Evolutionary conservation across 306 rosid species (phyloP).

Genomic region (Ceratonia siliqua): DNA sequence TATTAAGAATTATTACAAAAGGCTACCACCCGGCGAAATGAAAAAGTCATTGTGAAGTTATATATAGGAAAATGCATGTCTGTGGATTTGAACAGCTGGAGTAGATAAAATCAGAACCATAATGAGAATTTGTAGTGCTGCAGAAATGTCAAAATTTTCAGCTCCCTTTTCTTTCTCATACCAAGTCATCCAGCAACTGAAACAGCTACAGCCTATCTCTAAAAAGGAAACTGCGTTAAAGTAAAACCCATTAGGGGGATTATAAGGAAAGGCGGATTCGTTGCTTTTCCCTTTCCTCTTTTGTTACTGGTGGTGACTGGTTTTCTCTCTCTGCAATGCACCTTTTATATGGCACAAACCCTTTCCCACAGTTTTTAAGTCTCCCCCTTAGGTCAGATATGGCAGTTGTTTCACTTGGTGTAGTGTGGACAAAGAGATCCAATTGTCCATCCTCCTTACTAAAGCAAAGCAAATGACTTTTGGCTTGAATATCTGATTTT

Average conservation of each 20-base stretch:
- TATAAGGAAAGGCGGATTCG: slow-evolving; percentile 58
- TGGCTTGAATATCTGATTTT: slow-evolving; percentile 34
- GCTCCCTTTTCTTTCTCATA: slow-evolving; percentile 27
- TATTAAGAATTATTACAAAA: neutral
- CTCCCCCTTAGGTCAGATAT: slow-evolving; percentile 34
- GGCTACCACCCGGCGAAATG: neutral
- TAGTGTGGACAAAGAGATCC: slow-evolving; percentile 9
- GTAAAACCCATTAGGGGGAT: neutral
- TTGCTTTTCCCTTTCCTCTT: slow-evolving; percentile 50
- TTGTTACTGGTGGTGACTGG: slow-evolving; percentile 19
- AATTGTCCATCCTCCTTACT: slow-evolving; percentile 28
- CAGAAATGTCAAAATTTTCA: slow-evolving; percentile 34
- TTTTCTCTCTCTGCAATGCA: slow-evolving; percentile 49
- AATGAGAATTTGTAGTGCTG: too few relatives aligned
- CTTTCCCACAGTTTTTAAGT: slow-evolving; percentile 42
- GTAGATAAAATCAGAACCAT: neutral
- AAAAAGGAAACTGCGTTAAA: slow-evolving; percentile 19
- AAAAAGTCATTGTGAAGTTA: neutral
- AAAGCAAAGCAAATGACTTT: slow-evolving; percentile 1
- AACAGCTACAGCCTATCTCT: slow-evolving; percentile 16
- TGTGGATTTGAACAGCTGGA: slow-evolving; percentile 30
- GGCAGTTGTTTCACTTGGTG: slow-evolving; percentile 18
- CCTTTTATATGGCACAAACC: slow-evolving; percentile 81
- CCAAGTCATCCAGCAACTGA: slow-evolving; percentile 29
- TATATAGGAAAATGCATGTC: slow-evolving; percentile 7